phyloP scores from a whole-genome alignment of 345 rosid genomes.

The Bruguiera parviflora region DNA sequence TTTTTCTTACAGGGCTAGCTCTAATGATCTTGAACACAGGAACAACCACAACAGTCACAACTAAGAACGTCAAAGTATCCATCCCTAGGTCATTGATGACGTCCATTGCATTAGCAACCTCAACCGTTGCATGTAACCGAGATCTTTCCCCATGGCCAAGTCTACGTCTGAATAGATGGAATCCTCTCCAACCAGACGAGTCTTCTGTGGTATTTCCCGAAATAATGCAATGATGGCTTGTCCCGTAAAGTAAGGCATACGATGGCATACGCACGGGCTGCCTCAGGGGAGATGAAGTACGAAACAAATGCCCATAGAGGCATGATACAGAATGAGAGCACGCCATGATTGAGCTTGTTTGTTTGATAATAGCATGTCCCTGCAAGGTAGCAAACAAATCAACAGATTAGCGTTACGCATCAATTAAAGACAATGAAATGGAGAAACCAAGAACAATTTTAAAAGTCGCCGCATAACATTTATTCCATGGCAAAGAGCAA shows the following conservation, averaged over 20 bases:
- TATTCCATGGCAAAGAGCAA: too few relatives aligned
- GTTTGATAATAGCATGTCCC: slow-evolving; percentile 48
- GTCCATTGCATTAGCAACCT: slow-evolving; percentile 77
- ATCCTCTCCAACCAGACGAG: slow-evolving; percentile 30
- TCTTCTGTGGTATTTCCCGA: slow-evolving; percentile 29
- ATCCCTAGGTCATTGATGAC: slow-evolving; percentile 92
- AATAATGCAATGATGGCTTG: slow-evolving; percentile 28
- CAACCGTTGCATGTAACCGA: slow-evolving; percentile 44
- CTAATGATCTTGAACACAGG: slow-evolving; percentile 76
- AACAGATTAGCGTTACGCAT: slow-evolving; percentile 6
- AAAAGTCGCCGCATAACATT: too few relatives aligned
- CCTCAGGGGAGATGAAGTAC: slow-evolving; percentile 17
- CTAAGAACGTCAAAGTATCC: slow-evolving; percentile 91
- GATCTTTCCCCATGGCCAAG: slow-evolving; percentile 32
- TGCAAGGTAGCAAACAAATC: slow-evolving; percentile 29
- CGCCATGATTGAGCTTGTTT: slow-evolving; percentile 26
- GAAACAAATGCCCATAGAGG: slow-evolving; percentile 33
- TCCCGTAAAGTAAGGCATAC: slow-evolving; percentile 26
- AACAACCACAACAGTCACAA: slow-evolving; percentile 83
- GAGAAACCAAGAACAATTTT: too few relatives aligned
- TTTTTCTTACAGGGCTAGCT: slow-evolving; percentile 86
- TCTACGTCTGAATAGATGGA: slow-evolving; percentile 31
- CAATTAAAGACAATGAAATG: too few relatives aligned
- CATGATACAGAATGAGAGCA: slow-evolving; percentile 24
- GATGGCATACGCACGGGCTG: slow-evolving; percentile 21